Percentiles rank a stretch among this genome's conserved stretches.
Conservation (phyloP, 257 asterid genomes). For the Orobanche coerulescens region DNA sequence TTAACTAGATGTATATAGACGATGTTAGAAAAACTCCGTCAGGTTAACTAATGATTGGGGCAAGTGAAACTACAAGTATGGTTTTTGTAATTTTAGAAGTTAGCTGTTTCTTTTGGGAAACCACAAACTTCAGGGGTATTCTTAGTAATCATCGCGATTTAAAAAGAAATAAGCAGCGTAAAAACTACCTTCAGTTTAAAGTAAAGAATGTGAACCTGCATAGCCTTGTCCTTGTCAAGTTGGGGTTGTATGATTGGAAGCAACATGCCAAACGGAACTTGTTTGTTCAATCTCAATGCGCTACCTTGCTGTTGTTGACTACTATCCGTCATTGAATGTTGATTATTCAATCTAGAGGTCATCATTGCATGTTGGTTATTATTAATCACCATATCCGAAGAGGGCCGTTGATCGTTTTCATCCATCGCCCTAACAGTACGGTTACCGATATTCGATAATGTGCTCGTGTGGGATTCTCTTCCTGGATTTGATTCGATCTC, state of each 20-base stretch:
- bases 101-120: too few species aligned
- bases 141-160: background rate
- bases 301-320: conserved; percentile 35
- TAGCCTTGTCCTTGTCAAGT: conserved; percentile 83
- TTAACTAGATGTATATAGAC: too few species aligned
- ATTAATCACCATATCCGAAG: conserved; percentile 31
- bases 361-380: conserved; percentile 32
- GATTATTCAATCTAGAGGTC: conserved; percentile 34
- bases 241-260: conserved; percentile 84
- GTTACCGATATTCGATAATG: conserved; percentile 36
- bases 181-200: conserved; percentile 57
- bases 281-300: conserved; percentile 53
- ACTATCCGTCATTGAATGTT: conserved; percentile 25
- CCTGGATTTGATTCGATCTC: conserved; percentile 34
- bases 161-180: conserved; percentile 19
- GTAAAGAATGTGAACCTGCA: conserved; percentile 80
- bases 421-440: conserved; percentile 27
- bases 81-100: background rate
- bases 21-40: too few species aligned
- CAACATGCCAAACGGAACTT: conserved; percentile 86
- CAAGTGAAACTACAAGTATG: too few species aligned
- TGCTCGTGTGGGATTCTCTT: conserved; percentile 39
- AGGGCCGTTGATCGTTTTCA: conserved; percentile 38
- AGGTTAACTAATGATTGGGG: background rate
- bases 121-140: background rate